These are phyloP conservation scores for Mycosarcoma maydis DNA, from an alignment of 1,284 basidiomycete genomes.

Conservation along the genomic window DNA sequence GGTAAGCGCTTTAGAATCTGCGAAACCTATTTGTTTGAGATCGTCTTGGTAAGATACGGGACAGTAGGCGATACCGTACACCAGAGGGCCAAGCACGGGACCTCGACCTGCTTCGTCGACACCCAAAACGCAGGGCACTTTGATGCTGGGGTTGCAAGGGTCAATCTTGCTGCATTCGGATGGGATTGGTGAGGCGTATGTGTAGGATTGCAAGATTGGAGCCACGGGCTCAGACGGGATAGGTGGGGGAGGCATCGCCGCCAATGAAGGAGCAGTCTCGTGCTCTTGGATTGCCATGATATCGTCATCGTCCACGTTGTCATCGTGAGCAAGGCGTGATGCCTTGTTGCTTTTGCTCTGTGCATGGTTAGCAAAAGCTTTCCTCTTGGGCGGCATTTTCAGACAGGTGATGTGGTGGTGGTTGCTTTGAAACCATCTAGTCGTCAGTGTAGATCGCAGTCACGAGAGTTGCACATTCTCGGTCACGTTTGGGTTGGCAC, in stretches of 20 bases:
- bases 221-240: slow-evolving; percentile 38
- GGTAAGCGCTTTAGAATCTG: slow-evolving; percentile 91
- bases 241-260: slow-evolving; percentile 20
- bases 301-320: slow-evolving; percentile 10
- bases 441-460: too few relatives aligned
- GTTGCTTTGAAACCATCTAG: background rate
- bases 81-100: slow-evolving; percentile 88
- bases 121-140: slow-evolving; percentile 72
- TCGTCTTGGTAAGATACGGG: slow-evolving; percentile 78
- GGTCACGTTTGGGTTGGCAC: too few relatives aligned
- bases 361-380: background rate
- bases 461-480: too few relatives aligned
- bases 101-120: slow-evolving; percentile 97
- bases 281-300: slow-evolving; percentile 7
- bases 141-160: slow-evolving; percentile 15
- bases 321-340: background rate
- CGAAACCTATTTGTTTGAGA: slow-evolving; percentile 85
- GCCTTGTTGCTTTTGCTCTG: slow-evolving; percentile 6
- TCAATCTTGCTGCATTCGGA: slow-evolving; percentile 29
- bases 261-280: background rate
- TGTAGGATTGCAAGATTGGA: slow-evolving; percentile 40
- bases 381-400: slow-evolving; percentile 29
- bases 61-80: slow-evolving; percentile 95
- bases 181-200: slow-evolving; percentile 36
- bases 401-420: background rate